Evolutionary conservation across 2,329 filamentous ascomycete species (phyloP), one percentile per base, ranked within the genome.

Genomic region (Penicillium crustosum): DNA sequence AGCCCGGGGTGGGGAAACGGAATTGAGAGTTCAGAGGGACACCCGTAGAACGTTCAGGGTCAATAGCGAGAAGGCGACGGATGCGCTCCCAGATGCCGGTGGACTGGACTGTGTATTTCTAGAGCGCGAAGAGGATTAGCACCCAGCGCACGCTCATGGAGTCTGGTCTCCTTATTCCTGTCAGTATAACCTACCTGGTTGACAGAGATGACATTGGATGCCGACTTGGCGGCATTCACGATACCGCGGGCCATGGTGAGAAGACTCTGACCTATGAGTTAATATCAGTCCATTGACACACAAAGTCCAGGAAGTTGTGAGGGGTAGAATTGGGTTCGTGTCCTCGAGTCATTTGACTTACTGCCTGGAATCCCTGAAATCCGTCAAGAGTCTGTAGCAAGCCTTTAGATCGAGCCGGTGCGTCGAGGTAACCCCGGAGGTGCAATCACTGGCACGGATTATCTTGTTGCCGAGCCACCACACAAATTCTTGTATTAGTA

Each of bases 31-130:
- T 97, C 70, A 99, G 81, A 47, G 94, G 94, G 21, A 99, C 81
- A 76, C 94, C 94, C 70, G 89, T 92, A 66, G 93, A 97, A 65
- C 94, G 93, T 71, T 90, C 86, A 36, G 92, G 85, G 75, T 96
- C 93, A 70, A 99, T 80, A 66, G 91, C 86, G 66, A 97, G 77
- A 68, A 88, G 74, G 66, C 87, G 86, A 75, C 93, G 92, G 75
- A 99, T 80, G 56, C 80, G 81, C 73, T 93, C 92, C 90, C 91
- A 97, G 77, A 97, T 81, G 41, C 94, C 94, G 39, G 83, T 86
- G 51, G 93, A 94, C 74, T 96, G 90, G 63, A 97, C 82, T 36
- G 93, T 96, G 81, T 99, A 93, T 90, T 97, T 97, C 93, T 99
- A 70, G 13, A 45, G 21, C 50, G 39, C 29, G 19, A 36, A 25